Conservation (phyloP, 768 basidiomycete genomes). For the Trametopsis cervina region DNA sequence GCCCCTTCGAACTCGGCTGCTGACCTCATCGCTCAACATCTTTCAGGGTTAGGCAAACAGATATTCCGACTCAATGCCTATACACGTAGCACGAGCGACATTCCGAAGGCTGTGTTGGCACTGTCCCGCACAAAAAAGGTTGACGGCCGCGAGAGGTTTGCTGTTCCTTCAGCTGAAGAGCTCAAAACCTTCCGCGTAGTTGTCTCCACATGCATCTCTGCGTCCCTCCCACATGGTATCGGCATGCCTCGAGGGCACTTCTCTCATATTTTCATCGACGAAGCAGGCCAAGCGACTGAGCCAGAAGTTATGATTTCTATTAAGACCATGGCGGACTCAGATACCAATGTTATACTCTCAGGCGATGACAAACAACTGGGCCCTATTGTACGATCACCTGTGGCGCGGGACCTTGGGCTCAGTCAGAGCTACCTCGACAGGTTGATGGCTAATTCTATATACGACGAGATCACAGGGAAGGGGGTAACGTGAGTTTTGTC, state of each 20-base stretch:
- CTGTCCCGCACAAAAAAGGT: too few relatives aligned
- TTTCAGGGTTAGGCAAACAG: conserved; percentile 23
- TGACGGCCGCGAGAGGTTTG: conserved; percentile 33
- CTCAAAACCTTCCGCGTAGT: conserved; percentile 43
- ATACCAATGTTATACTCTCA: conserved; percentile 53
- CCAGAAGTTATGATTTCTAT: conserved; percentile 58
- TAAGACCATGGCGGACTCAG: conserved; percentile 45
- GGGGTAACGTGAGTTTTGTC: conserved; percentile 13
- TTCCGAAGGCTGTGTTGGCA: too few relatives aligned
- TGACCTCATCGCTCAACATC: neutral
- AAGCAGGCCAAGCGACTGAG: conserved; percentile 68
- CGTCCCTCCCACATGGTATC: conserved; percentile 45
- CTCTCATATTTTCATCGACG: conserved; percentile 62
- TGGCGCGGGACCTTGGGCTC: conserved; percentile 51
- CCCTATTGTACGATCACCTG: conserved; percentile 52
- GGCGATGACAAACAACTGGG: conserved; percentile 71
- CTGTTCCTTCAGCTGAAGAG: conserved; percentile 35
- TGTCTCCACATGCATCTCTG: conserved; percentile 58
- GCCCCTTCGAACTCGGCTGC: conserved; percentile 65
- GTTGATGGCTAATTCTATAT: conserved; percentile 30
- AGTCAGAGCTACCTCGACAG: conserved; percentile 57
- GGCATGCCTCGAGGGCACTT: conserved; percentile 57
- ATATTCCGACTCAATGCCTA: conserved; percentile 55
- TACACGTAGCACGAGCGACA: conserved; percentile 32
- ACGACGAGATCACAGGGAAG: conserved; percentile 10